phyloP scores from a whole-genome alignment of 2,329 filamentous ascomycete species.

The Didymella pomorum region DNA sequence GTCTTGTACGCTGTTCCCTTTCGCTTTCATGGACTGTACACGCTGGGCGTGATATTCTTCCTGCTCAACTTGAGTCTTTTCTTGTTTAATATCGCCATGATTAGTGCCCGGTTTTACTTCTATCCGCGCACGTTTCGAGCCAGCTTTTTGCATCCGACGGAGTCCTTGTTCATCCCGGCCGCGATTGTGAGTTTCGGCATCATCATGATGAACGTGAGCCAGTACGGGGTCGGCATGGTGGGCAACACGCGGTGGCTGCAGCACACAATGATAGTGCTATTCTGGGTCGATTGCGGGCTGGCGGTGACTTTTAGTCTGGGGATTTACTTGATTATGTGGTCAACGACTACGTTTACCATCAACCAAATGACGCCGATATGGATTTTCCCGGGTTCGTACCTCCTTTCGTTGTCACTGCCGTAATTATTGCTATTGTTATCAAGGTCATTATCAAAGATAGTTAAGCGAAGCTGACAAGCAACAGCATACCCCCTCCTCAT shows the following conservation, averaged over 20 bases:
- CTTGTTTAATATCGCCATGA: conserved; percentile 72
- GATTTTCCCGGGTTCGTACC: conserved; percentile 6
- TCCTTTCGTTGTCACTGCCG: neutral
- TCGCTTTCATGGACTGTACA: conserved; percentile 56
- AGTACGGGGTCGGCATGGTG: conserved; percentile 70
- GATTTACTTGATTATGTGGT: conserved; percentile 78
- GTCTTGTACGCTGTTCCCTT: conserved; percentile 61
- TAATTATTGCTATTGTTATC: too few relatives aligned
- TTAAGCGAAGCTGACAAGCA: neutral
- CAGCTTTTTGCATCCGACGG: conserved; percentile 78
- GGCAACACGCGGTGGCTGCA: conserved; percentile 61
- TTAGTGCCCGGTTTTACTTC: conserved; percentile 72
- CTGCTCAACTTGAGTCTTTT: conserved; percentile 65
- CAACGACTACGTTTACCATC: conserved; percentile 73
- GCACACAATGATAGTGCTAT: conserved; percentile 69
- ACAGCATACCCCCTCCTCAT: conserved; percentile 83
- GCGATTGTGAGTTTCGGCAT: conserved; percentile 71
- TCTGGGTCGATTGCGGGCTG: conserved; percentile 76
- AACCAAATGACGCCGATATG: conserved; percentile 75
- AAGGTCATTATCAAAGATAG: too few relatives aligned
- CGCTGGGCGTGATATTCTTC: conserved; percentile 59
- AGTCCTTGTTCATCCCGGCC: conserved; percentile 79
- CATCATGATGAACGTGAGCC: conserved; percentile 71
- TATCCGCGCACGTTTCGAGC: conserved; percentile 74
- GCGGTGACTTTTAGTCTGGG: conserved; percentile 73